Evolutionary conservation across 2,329 filamentous ascomycete species (phyloP).

Genomic region (Fusarium oxysporum): DNA sequence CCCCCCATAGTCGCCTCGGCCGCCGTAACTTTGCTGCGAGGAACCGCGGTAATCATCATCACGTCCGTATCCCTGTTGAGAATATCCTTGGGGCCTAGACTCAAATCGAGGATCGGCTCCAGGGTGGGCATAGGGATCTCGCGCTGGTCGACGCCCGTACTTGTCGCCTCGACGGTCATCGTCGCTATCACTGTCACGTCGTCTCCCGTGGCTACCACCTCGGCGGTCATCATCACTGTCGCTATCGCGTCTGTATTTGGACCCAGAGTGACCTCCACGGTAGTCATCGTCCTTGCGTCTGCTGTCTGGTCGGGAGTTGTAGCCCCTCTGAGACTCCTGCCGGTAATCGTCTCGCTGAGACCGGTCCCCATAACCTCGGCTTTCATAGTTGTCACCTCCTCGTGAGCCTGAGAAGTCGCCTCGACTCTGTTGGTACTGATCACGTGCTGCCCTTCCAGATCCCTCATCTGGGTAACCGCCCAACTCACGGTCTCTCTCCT

Average conservation of each 20-base stretch:
- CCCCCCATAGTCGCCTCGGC: constrained; percentile 5
- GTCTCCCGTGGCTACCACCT: constrained; percentile 2
- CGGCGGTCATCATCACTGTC: constrained; percentile 2
- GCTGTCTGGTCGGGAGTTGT: background rate
- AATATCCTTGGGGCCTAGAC: constrained; percentile 15
- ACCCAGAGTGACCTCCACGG: background rate
- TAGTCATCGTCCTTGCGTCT: constrained; percentile 18
- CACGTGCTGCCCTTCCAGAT: constrained; percentile 29
- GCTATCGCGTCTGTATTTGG: background rate
- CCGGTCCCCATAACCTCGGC: constrained; percentile 4
- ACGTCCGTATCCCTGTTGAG: constrained; percentile 11
- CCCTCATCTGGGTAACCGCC: constrained; percentile 56
- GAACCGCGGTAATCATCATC: constrained; percentile 10
- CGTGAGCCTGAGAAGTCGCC: constrained; percentile 17
- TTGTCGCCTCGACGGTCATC: constrained; percentile 6
- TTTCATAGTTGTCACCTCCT: constrained; percentile 12
- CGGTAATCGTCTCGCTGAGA: constrained; percentile 7
- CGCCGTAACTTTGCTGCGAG: constrained; percentile 14
- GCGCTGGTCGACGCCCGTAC: background rate
- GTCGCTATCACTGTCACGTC: background rate
- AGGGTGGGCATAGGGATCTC: constrained; percentile 27
- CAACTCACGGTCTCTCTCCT: constrained; percentile 70
- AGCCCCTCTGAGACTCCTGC: background rate
- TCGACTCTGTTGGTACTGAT: constrained; percentile 22
- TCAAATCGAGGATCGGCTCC: constrained; percentile 28